These are phyloP conservation scores for Hypoxylon sp. DNA, from an alignment of 2,329 filamentous ascomycete genomes.

Conservation along the genomic window DNA sequence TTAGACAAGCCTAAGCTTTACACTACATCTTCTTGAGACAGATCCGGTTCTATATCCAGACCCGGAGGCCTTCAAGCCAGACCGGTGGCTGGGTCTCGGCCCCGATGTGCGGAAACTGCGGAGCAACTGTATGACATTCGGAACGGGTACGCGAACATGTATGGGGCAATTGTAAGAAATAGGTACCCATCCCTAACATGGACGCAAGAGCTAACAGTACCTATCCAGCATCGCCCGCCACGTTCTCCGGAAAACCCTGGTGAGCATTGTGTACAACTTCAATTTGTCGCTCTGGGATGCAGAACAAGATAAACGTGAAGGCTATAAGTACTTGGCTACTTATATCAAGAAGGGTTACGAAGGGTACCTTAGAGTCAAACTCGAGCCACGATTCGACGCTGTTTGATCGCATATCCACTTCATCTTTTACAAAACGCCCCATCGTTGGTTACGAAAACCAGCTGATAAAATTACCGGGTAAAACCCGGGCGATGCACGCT, in stretches of 20 bases:
- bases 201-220: not conserved
- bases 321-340: conserved; percentile 17
- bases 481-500: not conserved
- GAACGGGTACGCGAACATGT: conserved; percentile 15
- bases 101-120: conserved; percentile 15
- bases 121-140: conserved; percentile 15
- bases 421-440: not conserved
- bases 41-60: conserved; percentile 11
- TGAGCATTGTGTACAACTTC: conserved; percentile 19
- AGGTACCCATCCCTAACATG: not conserved
- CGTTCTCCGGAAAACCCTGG: conserved; percentile 18
- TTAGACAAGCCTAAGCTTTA: conserved; percentile 18
- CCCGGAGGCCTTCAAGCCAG: conserved; percentile 6
- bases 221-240: conserved; percentile 14
- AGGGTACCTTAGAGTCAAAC: conserved; percentile 19
- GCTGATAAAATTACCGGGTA: not conserved
- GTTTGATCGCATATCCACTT: not conserved
- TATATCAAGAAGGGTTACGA: conserved; percentile 18
- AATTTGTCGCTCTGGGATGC: conserved; percentile 20
- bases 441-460: not conserved
- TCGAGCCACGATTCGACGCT: conserved; percentile 12
- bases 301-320: conserved; percentile 10
- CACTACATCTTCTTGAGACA: conserved; percentile 10
- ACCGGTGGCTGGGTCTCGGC: conserved; percentile 5
- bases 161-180: conserved; percentile 15